Conservation (phyloP, 1,139 yeast species). For the Magnusiomyces magnusii region DNA sequence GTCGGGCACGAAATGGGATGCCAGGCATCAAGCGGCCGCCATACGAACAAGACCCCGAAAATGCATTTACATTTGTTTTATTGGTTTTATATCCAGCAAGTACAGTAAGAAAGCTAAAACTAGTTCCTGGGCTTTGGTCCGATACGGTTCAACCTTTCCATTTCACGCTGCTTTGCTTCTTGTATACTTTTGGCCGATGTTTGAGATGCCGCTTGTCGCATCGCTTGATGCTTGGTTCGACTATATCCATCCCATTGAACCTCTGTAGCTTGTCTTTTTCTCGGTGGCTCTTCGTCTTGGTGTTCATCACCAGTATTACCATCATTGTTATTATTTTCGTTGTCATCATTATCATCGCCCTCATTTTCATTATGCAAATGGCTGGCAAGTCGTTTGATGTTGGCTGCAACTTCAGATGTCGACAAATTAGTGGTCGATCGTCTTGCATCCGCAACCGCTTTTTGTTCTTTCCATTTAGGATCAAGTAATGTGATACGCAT, state of each 20-base stretch:
- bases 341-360: background rate
- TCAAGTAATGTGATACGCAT: constrained; percentile 65
- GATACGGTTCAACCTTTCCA: constrained; percentile 21
- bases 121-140: constrained; percentile 23
- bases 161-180: constrained; percentile 18
- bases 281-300: constrained; percentile 16
- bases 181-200: constrained; percentile 23
- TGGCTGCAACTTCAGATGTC: constrained; percentile 63
- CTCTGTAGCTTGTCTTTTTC: constrained; percentile 19
- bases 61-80: no score
- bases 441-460: constrained; percentile 53
- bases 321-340: background rate
- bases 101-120: no score
- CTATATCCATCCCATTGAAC: constrained; percentile 30
- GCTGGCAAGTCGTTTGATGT: constrained; percentile 56
- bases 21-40: no score
- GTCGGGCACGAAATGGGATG: no score
- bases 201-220: constrained; percentile 23
- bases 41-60: no score
- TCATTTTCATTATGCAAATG: constrained; percentile 19
- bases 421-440: constrained; percentile 55
- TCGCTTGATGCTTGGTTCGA: constrained; percentile 22
- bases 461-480: constrained; percentile 69
- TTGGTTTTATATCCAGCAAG: no score
- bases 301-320: constrained; percentile 1